phyloP scores from a whole-genome alignment of 2,329 filamentous ascomycete species.

The Ophiocordyceps polyrhachis-furcata region DNA sequence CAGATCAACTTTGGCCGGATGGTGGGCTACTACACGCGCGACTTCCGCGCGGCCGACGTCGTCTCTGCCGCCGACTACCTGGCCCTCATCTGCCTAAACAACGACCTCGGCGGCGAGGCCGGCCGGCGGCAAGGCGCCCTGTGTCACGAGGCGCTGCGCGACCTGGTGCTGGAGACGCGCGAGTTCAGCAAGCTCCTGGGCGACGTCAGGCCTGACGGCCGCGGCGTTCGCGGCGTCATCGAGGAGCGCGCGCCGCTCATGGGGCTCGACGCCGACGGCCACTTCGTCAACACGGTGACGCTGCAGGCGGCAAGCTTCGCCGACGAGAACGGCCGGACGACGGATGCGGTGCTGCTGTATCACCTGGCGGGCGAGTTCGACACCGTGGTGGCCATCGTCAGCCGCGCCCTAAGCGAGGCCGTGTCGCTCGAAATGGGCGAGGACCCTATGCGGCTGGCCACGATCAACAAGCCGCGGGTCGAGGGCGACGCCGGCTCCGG shows the following conservation, averaged over 20 bases:
- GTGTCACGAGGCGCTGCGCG: slow-evolving; percentile 82
- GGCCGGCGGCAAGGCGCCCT: slow-evolving; percentile 62
- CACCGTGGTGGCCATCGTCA: slow-evolving; percentile 78
- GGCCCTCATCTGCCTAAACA: slow-evolving; percentile 76
- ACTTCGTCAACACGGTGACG: slow-evolving; percentile 84
- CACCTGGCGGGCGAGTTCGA: slow-evolving; percentile 93
- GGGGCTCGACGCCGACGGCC: slow-evolving; percentile 56
- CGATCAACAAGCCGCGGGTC: slow-evolving; percentile 58
- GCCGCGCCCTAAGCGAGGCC: slow-evolving; percentile 75
- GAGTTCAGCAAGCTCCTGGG: slow-evolving; percentile 90
- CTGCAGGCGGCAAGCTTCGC: slow-evolving; percentile 81
- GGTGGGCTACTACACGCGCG: slow-evolving; percentile 85
- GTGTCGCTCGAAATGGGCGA: slow-evolving; percentile 74
- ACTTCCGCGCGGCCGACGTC: slow-evolving; percentile 82
- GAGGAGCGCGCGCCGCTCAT: slow-evolving; percentile 73
- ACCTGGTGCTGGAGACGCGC: slow-evolving; percentile 87
- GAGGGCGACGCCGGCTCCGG: slow-evolving; percentile 19
- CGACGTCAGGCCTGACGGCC: slow-evolving; percentile 74
- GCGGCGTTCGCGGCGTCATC: slow-evolving; percentile 69
- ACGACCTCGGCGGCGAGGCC: slow-evolving; percentile 55
- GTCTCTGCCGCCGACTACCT: slow-evolving; percentile 89
- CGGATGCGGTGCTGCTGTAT: slow-evolving; percentile 85
- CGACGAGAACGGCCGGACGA: slow-evolving; percentile 82
- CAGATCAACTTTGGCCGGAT: slow-evolving; percentile 92
- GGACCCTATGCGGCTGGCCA: slow-evolving; percentile 58